Evolutionary conservation across 2,329 filamentous ascomycete species (phyloP), one percentile per base, ranked within the genome.

Genomic region (Incumbomyces delicatus): DNA sequence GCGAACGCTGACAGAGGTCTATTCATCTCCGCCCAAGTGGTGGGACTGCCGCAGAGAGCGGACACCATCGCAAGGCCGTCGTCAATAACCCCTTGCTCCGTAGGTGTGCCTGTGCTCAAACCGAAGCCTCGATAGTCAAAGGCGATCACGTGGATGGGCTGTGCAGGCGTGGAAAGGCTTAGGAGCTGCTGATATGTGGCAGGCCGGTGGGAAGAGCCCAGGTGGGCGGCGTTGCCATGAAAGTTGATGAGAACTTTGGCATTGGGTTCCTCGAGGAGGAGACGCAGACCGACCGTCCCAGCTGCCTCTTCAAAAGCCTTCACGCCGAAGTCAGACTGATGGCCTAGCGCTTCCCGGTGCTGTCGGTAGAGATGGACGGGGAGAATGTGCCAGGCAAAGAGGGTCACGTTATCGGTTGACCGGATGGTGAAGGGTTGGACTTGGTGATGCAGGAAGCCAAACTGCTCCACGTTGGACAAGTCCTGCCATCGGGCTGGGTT

Each of bases 321-420:
- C n/a, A 51, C 39, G 16, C 46, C 48, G 45, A 51, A 50, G 57
- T 53, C 44, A 10, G 22, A 10, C 48, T 58, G 54, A 65, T 69
- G 72, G 63, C 76, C 80, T 80, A 52, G 33, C 76, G 67, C 11
- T 94, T 68, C 12, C 58, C 94, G 84, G 57, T 94, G 76, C 54
- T 83, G 73, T 6, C 79, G 71, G 62, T 94, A 94, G 0, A 87
- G 69, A 43, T 83, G 79, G 6, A 94, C 66, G 0, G 90, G 90
- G 41, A 95, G 69, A 46, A 96, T 75, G 60, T 95, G 90, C 90
- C 90, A 96, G 20, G 85, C 85, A 60, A 92, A 94, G 14, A 96
- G 68, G 2, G 71, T 78, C 63, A 89, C 82, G 33, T 80, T 78
- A 62, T 95, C 89, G 1, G 78, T 70, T 0, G 87, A 92, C 3